These are phyloP conservation scores for Micractinium sp. DNA, from an alignment of 139 green algal species.

Conservation along the genomic window DNA sequence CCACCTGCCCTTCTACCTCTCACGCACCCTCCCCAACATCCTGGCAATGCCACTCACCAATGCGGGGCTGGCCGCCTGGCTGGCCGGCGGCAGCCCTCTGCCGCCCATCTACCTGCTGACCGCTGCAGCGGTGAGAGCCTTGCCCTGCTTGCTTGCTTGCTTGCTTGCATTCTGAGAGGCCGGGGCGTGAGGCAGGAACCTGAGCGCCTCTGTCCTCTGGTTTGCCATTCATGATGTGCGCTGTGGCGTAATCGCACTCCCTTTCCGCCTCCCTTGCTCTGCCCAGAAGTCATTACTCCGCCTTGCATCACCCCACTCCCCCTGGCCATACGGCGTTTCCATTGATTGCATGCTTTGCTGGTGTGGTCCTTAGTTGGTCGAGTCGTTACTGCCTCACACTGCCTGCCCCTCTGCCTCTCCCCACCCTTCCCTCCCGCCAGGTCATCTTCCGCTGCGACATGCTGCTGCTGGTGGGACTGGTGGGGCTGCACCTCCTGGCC, in stretches of 20 bases:
- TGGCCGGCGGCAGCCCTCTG: slow-evolving; percentile 13
- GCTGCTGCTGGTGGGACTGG: slow-evolving; percentile 65
- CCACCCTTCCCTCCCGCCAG: slow-evolving; percentile 26
- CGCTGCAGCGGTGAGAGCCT: slow-evolving; percentile 15
- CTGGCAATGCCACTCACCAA: slow-evolving; percentile 71
- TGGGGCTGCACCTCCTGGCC: slow-evolving; percentile 73
- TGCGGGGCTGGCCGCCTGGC: slow-evolving; percentile 58
- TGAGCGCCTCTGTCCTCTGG: too few relatives aligned
- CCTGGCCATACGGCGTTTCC: neutral
- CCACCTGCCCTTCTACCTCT: slow-evolving; percentile 86
- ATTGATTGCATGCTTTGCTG: neutral
- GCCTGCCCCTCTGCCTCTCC: neutral
- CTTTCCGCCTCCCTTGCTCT: too few relatives aligned
- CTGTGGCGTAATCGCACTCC: too few relatives aligned
- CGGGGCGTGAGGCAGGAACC: too few relatives aligned
- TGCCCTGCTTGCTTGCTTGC: too few relatives aligned
- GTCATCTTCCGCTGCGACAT: slow-evolving; percentile 83
- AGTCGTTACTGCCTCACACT: neutral
- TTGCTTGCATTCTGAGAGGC: too few relatives aligned
- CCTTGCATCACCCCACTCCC: too few relatives aligned
- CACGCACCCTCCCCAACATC: slow-evolving; percentile 80
- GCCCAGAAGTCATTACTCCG: too few relatives aligned
- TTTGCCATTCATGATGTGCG: too few relatives aligned
- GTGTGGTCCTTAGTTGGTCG: neutral
- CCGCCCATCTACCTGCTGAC: slow-evolving; percentile 54